These are phyloP conservation scores for Macrophomina tecta DNA, from an alignment of 2,329 filamentous ascomycete species.

Conservation along the genomic window DNA sequence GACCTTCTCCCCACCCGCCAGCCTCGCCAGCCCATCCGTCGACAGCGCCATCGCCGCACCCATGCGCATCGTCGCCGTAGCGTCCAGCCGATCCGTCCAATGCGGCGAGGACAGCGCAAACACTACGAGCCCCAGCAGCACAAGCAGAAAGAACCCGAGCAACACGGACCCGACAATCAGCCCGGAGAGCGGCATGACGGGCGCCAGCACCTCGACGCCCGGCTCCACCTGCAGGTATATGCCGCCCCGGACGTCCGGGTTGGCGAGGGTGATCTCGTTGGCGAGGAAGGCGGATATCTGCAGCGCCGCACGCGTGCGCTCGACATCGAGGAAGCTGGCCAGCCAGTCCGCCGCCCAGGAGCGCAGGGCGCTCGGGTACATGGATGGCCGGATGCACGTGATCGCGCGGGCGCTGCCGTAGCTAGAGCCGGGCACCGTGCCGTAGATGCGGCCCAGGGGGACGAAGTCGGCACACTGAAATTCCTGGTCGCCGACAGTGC, in stretches of 20 bases:
- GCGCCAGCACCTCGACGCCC: not conserved
- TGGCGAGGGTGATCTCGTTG: not conserved
- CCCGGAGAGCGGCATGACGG: not conserved
- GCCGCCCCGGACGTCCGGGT: not conserved
- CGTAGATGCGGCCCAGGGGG: not conserved
- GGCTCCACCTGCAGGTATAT: not conserved
- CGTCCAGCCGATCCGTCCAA: conserved; percentile 6
- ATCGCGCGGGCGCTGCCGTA: not conserved
- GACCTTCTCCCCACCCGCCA: not conserved
- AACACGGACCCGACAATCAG: not conserved
- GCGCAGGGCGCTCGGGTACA: not conserved
- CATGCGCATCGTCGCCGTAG: not conserved
- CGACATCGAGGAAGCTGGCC: not conserved
- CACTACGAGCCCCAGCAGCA: not conserved
- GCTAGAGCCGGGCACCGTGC: not conserved
- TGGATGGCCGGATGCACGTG: not conserved
- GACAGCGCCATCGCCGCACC: not conserved
- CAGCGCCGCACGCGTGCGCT: not conserved
- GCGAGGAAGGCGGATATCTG: not conserved
- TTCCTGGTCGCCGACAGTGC: not conserved
- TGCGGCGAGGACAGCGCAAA: not conserved
- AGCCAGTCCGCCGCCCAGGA: not conserved
- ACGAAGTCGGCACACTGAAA: not conserved
- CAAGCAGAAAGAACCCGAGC: not conserved
- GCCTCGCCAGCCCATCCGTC: not conserved